Percentiles rank a stretch among this genome's conserved stretches.
Conservation (phyloP, 495 filamentous ascomycete species). For the Aspergillus sclerotiicarbonarius region DNA sequence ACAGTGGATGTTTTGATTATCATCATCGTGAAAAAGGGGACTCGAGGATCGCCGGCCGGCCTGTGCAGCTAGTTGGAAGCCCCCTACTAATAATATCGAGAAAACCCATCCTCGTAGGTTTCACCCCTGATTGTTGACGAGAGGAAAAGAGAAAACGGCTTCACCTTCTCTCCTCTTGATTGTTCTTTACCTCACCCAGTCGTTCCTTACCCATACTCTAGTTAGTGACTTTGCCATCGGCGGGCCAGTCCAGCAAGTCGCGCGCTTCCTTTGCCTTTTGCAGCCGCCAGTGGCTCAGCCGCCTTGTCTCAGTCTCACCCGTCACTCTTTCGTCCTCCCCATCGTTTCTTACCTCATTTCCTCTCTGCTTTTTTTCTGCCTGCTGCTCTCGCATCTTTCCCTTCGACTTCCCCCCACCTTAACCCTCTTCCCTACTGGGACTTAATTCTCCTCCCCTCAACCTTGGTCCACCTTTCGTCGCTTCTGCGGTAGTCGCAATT, state of each 20-base stretch:
- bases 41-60: conserved; percentile 22
- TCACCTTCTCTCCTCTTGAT: background rate
- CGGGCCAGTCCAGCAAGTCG: conserved; percentile 6
- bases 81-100: conserved; percentile 17
- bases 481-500: background rate
- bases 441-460: conserved; percentile 2
- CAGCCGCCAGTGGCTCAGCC: conserved; percentile 12
- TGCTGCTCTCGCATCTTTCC: conserved; percentile 2
- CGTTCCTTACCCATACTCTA: background rate
- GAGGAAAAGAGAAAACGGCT: conserved; percentile 1
- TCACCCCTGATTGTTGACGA: conserved; percentile 14
- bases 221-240: background rate
- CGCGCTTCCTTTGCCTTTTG: background rate
- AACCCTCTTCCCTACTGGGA: background rate
- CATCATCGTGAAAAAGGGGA: conserved; percentile 19
- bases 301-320: conserved; percentile 21
- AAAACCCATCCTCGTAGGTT: conserved; percentile 3
- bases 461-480: background rate
- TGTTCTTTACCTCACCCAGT: background rate
- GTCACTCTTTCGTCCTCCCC: conserved; percentile 8
- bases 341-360: conserved; percentile 5
- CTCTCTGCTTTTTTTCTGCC: conserved; percentile 1
- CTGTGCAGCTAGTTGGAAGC: conserved; percentile 19
- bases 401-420: conserved; percentile 6
- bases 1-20: conserved; percentile 2